Evolutionary conservation across 2,329 filamentous ascomycete species (phyloP), one percentile per base, ranked within the genome.

Genomic region (Xylaria sp.): DNA sequence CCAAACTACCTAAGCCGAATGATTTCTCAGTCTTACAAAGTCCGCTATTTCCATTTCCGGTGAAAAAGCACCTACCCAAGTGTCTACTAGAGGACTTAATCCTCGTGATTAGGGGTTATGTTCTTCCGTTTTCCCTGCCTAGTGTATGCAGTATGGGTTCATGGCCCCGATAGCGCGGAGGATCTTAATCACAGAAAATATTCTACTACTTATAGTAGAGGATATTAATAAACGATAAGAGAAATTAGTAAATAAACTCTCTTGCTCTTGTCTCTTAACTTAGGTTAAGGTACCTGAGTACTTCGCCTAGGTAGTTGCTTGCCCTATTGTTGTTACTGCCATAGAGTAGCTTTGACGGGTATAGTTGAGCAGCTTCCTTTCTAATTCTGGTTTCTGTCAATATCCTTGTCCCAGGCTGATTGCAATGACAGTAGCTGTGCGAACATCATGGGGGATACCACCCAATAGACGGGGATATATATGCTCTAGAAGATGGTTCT

Each of bases 11-110:
- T 29, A 20, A 22, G 11, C 20, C 15, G 29, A 33, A 10, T 27
- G n/a, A 17, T 22, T 11, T 39, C 15, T 38, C 20, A n/a, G n/a
- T n/a, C 6, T 10, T 17, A 29, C 20, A 64, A 59, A 53, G 47
- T 45, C 45, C 61, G 47, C 20, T 20, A 25, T 47, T 59, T 59
- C 38, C 39, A 10, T 53, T 53, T 53, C 25, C 17, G 38, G 61
- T 38, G n/a, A 36, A 29, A 20, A 36, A 36, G n/a, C 29, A 15
- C 6, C 25, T 7, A 22, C 42, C 6, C 11, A 36, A 2, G 33
- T 36, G 11, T 36, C 42, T 22, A 22, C 20, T 7, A 22, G n/a
- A n/a, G 20, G 7, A n/a, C 10, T 22, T 7, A 22, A 22, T 31
- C 29, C 42, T 22, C 20, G 22, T 1, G 11, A 45, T 11, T 3